Base-by-base conservation (phyloP, 2,329 filamentous ascomycete species). In the Aspergillus uvarum region DNA sequence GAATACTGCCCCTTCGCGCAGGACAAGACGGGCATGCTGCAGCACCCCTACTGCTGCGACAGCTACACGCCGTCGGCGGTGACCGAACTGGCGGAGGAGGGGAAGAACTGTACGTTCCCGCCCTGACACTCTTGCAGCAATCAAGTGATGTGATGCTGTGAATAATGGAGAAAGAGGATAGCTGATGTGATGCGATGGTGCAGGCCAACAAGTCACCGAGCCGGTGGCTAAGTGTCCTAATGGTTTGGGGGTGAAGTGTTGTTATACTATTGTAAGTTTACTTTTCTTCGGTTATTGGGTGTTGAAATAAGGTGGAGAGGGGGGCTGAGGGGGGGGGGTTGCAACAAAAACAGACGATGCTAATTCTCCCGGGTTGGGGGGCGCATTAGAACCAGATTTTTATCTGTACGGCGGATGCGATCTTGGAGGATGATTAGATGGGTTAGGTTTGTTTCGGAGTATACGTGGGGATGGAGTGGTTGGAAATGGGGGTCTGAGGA, bases 11-110 rank as follows among this genome's bases (percentile, higher is more conserved):
- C 59, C 21, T 66, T 73, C 54, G 68, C 70, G 2, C 53, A 56
- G 14, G 72, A 73, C 54, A 47, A 69, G 24, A 63, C 67, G 0
- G 65, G 64, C 47, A 67, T 72, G 62, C 31, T 73, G 29, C 72
- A 74, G 59, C 47, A 59, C 19, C 65, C 71, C 14, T 74, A 63
- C 62, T 74, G 72, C 65, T 74, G 72, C 44, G 67, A 69, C 22
- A 65, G 64, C 19, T 47, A 72, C 54, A 31, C 47, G 10, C 56
- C 66, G 4, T 63, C 67, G 6, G 42, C 47, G 19, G 54, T 65
- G 51, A 70, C 67, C 8, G 44, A 65, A 21, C 59, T 66, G n/a
- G 63, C 63, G 4, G 65, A 67, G 24, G 60, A 65, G 58, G 70
- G 66, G 14, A 10, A 54, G 7, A 62, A 70, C 51, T 72, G 70